Evolutionary conservation across 2,329 filamentous ascomycete species (phyloP).

Genomic region (Akanthomyces muscarius): DNA sequence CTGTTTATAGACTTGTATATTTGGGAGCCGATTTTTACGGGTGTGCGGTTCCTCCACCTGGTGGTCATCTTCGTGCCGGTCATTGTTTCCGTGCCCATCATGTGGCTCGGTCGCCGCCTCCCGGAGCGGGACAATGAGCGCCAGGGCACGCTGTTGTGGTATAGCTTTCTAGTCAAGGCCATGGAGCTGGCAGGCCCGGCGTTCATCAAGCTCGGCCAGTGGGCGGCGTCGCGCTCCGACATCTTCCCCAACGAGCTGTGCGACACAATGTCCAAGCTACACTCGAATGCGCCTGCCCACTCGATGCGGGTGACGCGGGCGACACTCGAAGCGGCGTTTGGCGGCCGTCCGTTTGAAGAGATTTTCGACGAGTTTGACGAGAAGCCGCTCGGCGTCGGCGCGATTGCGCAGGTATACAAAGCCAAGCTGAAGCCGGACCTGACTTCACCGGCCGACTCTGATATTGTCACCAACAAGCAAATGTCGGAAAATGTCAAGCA

Average conservation of each 20-base stretch:
- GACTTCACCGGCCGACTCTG: slow-evolving; percentile 58
- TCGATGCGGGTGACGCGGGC: slow-evolving; percentile 73
- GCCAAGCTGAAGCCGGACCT: slow-evolving; percentile 83
- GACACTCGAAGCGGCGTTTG: slow-evolving; percentile 78
- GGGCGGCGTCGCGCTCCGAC: slow-evolving; percentile 93
- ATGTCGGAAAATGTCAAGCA: slow-evolving; percentile 67
- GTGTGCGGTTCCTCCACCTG: slow-evolving; percentile 81
- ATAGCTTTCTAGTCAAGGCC: slow-evolving; percentile 74
- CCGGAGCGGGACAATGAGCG: slow-evolving; percentile 68
- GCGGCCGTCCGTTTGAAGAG: slow-evolving; percentile 73
- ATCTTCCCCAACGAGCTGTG: slow-evolving; percentile 95
- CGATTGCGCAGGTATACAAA: slow-evolving; percentile 96
- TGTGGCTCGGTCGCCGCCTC: slow-evolving; percentile 71
- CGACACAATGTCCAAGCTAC: slow-evolving; percentile 85
- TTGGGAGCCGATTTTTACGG: slow-evolving; percentile 84
- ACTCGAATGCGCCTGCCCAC: slow-evolving; percentile 92
- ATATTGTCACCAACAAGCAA: slow-evolving; percentile 40
- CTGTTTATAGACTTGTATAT: slow-evolving; percentile 68
- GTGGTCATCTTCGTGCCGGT: slow-evolving; percentile 89
- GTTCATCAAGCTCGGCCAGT: slow-evolving; percentile 99
- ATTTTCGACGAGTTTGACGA: slow-evolving; percentile 97
- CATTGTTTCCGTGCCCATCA: slow-evolving; percentile 69
- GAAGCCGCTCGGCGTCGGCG: slow-evolving; percentile 83
- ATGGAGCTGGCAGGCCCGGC: slow-evolving; percentile 95
- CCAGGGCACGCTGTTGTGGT: slow-evolving; percentile 89